These are phyloP conservation scores for Picea abies DNA, from an alignment of 83 land plant genomes.

Conservation along the genomic window DNA sequence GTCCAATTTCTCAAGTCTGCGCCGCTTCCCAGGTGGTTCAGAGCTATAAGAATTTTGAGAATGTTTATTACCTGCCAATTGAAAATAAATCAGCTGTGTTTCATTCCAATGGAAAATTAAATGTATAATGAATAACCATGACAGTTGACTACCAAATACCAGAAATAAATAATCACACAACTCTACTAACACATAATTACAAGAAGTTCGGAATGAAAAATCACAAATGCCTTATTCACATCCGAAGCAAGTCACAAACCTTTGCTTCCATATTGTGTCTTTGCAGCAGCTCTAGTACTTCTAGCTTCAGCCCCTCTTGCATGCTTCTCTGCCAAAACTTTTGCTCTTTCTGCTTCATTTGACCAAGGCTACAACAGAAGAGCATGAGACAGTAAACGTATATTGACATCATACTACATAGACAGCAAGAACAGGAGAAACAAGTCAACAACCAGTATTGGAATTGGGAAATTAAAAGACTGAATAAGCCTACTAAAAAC, in stretches of 20 bases:
- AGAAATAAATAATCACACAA: not conserved
- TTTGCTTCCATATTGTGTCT: not conserved
- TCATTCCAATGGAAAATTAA: not conserved
- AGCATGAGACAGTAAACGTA: not conserved
- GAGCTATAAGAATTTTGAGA: not conserved
- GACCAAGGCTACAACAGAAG: slow-evolving; percentile 40
- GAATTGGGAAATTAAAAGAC: not conserved
- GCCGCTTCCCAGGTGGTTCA: slow-evolving; percentile 5
- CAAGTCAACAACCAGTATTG: not conserved
- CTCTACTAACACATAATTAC: not conserved
- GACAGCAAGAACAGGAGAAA: not conserved
- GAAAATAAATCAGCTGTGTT: not conserved
- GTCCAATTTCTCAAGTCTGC: slow-evolving; percentile 5
- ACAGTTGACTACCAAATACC: not conserved
- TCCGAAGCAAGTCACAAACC: slow-evolving; percentile 5
- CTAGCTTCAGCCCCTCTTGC: slow-evolving; percentile 53
- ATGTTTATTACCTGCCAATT: slow-evolving; percentile 6
- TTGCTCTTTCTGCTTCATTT: slow-evolving; percentile 42
- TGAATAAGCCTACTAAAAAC: slow-evolving; percentile 14
- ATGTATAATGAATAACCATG: not conserved
- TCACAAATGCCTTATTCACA: not conserved
- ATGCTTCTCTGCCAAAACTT: slow-evolving; percentile 61
- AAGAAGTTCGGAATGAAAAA: too few relatives aligned
- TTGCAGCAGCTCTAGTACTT: slow-evolving; percentile 14
- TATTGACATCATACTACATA: not conserved